Base-by-base conservation (phyloP, 805 yeast genomes). In the Hanseniaspora guilliermondii region DNA sequence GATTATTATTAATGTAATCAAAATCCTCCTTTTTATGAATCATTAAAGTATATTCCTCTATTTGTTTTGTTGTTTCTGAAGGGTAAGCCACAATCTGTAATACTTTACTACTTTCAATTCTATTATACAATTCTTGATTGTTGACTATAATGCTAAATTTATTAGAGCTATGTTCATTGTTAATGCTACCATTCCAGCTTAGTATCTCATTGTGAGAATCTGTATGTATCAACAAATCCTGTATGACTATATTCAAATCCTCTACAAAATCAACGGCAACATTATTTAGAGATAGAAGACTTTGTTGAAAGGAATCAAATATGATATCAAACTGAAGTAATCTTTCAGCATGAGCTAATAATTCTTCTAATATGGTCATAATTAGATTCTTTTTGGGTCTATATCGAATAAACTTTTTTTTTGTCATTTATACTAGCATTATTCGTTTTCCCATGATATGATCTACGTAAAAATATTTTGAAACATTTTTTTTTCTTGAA, bases 1-100 rank as follows among this genome's bases (percentile, higher is more conserved):
- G 55, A 17, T 52, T 52, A 21, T 52, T 39, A 25, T 52, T 52
- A n/a, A 52, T 32, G 47, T 36, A 52, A 14, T 52, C 50, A 35
- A 47, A 47, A 37, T 37, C 37, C 4, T 35, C 40, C 21, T 46
- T 35, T 9, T 35, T 24, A 19, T 35, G 32, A n/a, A 46, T 46
- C 24, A 32, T 22, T 21, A 46, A 11, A 9, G 22, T 39, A 19
- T 39, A 39, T 16, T 39, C 19, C 2, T 46, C 24, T 1, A 46
- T n/a, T 21, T 24, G 22, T 21, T 3, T 27, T 16, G 5, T 4
- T 27, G 14, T 1, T 6, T 12, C 22, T 27, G 35, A n/a, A 27
- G 32, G 21, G 6, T 16, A 25, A 16, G 32, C 9, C 14, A 12
- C 27, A 7, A 25, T 14, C 3, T 42, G 11, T 7, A 42, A 9